Base-by-base conservation (phyloP, 768 basidiomycete species). In the Pulveroboletus sp. region DNA sequence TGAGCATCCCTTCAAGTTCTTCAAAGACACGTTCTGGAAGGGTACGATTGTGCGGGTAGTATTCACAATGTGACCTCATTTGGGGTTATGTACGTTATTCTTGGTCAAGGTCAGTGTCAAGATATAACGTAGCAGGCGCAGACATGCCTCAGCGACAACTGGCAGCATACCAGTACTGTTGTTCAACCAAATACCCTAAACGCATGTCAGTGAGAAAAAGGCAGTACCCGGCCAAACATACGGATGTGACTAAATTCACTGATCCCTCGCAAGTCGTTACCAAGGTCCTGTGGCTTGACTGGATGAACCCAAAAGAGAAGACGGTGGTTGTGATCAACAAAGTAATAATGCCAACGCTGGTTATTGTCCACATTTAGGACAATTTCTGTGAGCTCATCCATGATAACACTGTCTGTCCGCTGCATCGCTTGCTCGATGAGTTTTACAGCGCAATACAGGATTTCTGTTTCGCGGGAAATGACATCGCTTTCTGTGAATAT, bases 11-110 rank as follows among this genome's bases (percentile, higher is more conserved):
- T 43, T 46, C 47, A 3, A 58, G 49, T 8, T 42, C 39, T 36
- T 42, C 49, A 8, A 58, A 48, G 15, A 46, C 48, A n/a, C n/a
- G 15, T 11, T 39, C 30, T 1, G 52, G 47, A 36, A 56, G 53
- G 6, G 28, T 47, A 14, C 37, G 39, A 33, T 36, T 36, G 9
- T 59, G 42, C 1, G 49, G 53, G 8, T 60, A 56, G 39, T 45
- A 59, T 46, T 58, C 57, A 14, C 57, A 59, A 31, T 56, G 58
- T 6, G 54, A 41, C 58, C 58, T 58, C 8, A 3, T n/a, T 39
- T 43, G 12, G 39, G 11, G 46, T 56, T 26, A 59, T 27, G 15
- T 26, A 27, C 3, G 6, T 24, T 32, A 17, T 8, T 6, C 39
- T 47, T 18, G 18, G 24, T 21, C 26, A 11, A 10, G 11, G 28